Evolutionary conservation across 2,329 filamentous ascomycete species (phyloP), one percentile per base, ranked within the genome.

Genomic region (Bipolaris oryzae): DNA sequence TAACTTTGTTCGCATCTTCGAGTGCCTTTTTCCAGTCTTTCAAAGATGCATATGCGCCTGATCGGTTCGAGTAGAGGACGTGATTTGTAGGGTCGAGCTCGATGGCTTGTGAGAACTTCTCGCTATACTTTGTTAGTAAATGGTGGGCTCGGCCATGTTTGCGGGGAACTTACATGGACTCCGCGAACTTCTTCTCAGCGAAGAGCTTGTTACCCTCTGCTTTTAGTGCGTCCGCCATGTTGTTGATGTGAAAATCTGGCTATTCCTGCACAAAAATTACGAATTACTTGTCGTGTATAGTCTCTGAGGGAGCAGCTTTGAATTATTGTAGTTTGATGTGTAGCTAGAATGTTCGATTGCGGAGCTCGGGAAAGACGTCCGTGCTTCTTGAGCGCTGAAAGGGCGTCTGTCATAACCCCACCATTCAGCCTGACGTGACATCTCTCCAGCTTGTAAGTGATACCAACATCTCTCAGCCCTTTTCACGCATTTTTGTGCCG

Each of bases 171-270:
- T 85, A 98, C 94, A 96, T 87, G 74, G 95, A 95, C 77, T 94
- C 92, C 73, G 92, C 85, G 78, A 96, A 99, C 80, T 98, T 92
- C 85, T 98, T 98, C 62, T 91, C 92, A 66, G 92, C 89, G 79
- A 99, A 99, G 79, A 96, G 93, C 84, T 96, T 96, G 85, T 99
- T 99, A 83, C 94, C 95, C 77, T 95, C 89, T 73, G 93, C 92
- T 84, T 99, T 99, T 73, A 99, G 87, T 86, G 94, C 84, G 79
- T 89, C 87, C 64, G 87, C 86, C 86, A 88, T 89, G 62, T 37
- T 80, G 57, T 38, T 45, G 53, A 42, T 55, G 42, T 49, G 34
- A 11, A 18, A 37, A 37, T 37, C 33, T 10, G 21, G 18, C 31
- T 55, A 44, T 57, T 49, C 51, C 49, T 43, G n/a, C 10, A 18